Evolutionary conservation across 768 basidiomycete genomes (phyloP), one percentile per base, ranked within the genome.

Genomic region (Imleria badia): DNA sequence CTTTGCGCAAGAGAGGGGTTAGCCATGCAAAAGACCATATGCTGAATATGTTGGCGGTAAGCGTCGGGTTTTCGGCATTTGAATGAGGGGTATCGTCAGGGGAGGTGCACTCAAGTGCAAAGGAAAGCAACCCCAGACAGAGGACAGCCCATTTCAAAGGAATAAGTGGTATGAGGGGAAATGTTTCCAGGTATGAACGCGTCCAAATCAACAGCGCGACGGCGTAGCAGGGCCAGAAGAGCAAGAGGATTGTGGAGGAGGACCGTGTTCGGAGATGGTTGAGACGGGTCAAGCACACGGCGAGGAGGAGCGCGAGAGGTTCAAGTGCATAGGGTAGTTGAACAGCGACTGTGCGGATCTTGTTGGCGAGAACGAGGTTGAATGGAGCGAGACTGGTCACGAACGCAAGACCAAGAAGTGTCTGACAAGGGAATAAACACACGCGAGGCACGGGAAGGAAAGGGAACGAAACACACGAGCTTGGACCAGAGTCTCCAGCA

Each of bases 1-100:
- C 89, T 63, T 85, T 86, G 60, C 75, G 78, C 83, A 94, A 81
- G 17, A 94, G 79, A 0, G 81, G 80, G 1, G 90, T 91, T 76
- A 98, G 81, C 94, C 94, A 98, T 0, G 77, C 73, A 66, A 97
- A 98, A 1, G 84, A 86, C 81, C 87, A 92, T 36, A 81, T 76
- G 63, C 88, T 91, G 67, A 85, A 95, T 20, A 93, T 73, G 66
- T 92, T 94, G 15, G 94, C 89, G 0, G 82, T 86, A 17, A 87
- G 62, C 1, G 86, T 71, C 0, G 94, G 94, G 64, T 75, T 89
- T 65, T 93, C 90, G 43, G 73, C 60, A 14, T 67, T 65, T 19
- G 78, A 76, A 35, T 72, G 70, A 6, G 65, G 72, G 53, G 78
- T 71, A 33, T 67, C 65, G 59, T 84, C 87, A 0, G 91, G 83